These are phyloP conservation scores for Cryphonectria naterciae DNA, from an alignment of 2,329 filamentous ascomycete species.

Conservation along the genomic window DNA sequence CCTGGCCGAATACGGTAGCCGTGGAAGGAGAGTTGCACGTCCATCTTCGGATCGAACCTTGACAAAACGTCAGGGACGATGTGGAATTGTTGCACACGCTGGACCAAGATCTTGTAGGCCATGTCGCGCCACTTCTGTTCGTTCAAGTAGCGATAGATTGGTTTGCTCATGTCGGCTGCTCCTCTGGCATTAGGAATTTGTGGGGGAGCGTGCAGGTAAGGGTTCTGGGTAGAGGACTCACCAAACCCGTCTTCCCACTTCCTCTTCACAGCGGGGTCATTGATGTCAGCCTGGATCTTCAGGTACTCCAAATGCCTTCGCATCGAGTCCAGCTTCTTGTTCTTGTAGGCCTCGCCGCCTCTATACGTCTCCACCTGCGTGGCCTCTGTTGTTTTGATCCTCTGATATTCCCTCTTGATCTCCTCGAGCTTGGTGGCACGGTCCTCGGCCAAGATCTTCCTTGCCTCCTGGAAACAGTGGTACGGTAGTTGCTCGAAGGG, in stretches of 20 bases:
- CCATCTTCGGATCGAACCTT: slow-evolving; percentile 74
- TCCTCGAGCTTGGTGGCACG: slow-evolving; percentile 77
- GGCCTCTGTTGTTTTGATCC: slow-evolving; percentile 69
- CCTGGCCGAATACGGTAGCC: slow-evolving; percentile 73
- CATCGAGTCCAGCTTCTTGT: slow-evolving; percentile 71
- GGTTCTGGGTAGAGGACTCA: slow-evolving; percentile 47
- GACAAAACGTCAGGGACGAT: slow-evolving; percentile 88
- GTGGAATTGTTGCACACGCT: slow-evolving; percentile 84
- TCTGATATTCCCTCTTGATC: slow-evolving; percentile 69
- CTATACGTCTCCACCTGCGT: slow-evolving; percentile 59
- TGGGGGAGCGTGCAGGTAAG: slow-evolving; percentile 16
- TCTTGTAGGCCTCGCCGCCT: slow-evolving; percentile 68
- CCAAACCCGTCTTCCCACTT: slow-evolving; percentile 90
- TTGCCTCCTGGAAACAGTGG: slow-evolving; percentile 96
- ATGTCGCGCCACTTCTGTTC: slow-evolving; percentile 86
- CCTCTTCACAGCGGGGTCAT: slow-evolving; percentile 92
- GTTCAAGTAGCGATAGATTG: slow-evolving; percentile 90
- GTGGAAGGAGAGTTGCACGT: slow-evolving; percentile 82
- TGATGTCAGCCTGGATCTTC: slow-evolving; percentile 91
- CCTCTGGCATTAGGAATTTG: slow-evolving; percentile 15
- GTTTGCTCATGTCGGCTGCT: slow-evolving; percentile 90
- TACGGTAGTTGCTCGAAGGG: slow-evolving; percentile 95
- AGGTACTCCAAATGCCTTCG: slow-evolving; percentile 72
- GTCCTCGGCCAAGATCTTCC: slow-evolving; percentile 79
- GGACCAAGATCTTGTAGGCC: slow-evolving; percentile 76